Percentiles rank a stretch among this genome's conserved stretches.
phyloP scores from a whole-genome alignment of 2,329 filamentous ascomycete species.

The Ophiobolus disseminans region DNA sequence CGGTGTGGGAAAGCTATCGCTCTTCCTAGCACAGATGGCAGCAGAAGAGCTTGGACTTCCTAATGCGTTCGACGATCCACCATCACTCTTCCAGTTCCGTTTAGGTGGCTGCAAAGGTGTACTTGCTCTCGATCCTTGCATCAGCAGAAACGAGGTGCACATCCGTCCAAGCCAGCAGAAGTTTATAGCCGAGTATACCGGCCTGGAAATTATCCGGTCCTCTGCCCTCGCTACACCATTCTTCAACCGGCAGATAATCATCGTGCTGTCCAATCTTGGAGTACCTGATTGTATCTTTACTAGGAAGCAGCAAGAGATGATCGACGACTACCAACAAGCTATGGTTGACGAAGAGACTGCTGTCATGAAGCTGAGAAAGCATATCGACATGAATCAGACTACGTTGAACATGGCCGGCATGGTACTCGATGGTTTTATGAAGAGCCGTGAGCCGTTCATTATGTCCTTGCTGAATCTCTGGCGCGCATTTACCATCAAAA shows the following conservation, averaged over 20 bases:
- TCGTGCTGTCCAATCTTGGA: conserved; percentile 80
- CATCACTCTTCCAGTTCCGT: conserved; percentile 90
- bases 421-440: conserved; percentile 81
- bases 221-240: conserved; percentile 79
- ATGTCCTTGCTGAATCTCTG: conserved; percentile 81
- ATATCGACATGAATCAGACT: conserved; percentile 84
- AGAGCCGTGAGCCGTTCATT: conserved; percentile 77
- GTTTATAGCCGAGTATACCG: conserved; percentile 74
- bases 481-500: conserved; percentile 87
- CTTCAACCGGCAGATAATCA: conserved; percentile 88
- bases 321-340: conserved; percentile 72
- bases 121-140: conserved; percentile 74
- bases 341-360: conserved; percentile 72
- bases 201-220: conserved; percentile 83
- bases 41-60: conserved; percentile 71
- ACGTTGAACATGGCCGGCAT: conserved; percentile 77
- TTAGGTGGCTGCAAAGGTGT: conserved; percentile 93
- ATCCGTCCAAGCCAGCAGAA: conserved; percentile 88
- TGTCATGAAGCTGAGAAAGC: conserved; percentile 71
- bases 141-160: conserved; percentile 72
- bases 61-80: conserved; percentile 61
- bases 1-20: conserved; percentile 91
- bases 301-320: conserved; percentile 70
- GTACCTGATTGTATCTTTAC: conserved; percentile 73
- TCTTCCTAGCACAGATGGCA: conserved; percentile 75